These are phyloP conservation scores for Bassia scoparia DNA, from an alignment of 148 eudicot species.

Conservation along the genomic window DNA sequence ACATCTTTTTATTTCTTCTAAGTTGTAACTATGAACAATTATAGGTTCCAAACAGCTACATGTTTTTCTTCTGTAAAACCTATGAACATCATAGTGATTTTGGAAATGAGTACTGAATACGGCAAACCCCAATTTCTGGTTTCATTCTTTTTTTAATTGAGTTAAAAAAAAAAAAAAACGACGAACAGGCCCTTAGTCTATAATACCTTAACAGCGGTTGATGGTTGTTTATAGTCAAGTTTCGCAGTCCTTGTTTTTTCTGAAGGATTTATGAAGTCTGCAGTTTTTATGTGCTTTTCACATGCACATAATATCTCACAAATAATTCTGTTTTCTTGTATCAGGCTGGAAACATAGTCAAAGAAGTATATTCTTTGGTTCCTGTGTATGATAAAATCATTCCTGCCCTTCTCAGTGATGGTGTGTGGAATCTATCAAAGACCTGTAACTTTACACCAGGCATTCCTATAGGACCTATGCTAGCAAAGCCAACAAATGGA, in stretches of 20 bases:
- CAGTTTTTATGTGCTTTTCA: neutral
- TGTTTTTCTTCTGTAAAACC: neutral
- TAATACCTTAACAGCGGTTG: neutral
- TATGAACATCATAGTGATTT: too few species aligned
- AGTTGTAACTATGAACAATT: neutral
- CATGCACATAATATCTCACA: neutral
- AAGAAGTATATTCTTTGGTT: slow-evolving; percentile 88
- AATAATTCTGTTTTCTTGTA: slow-evolving; percentile 10
- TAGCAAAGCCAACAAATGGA: slow-evolving; percentile 91
- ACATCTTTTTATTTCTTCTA: neutral
- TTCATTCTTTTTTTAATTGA: too few species aligned
- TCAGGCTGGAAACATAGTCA: slow-evolving; percentile 85
- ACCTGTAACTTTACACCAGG: slow-evolving; percentile 78
- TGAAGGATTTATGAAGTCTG: neutral
- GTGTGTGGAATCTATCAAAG: slow-evolving; percentile 76
- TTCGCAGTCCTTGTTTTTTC: neutral
- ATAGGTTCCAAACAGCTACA: neutral
- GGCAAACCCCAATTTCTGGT: too few species aligned
- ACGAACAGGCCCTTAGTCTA: neutral
- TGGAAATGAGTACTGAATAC: too few species aligned
- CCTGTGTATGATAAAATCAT: slow-evolving; percentile 82
- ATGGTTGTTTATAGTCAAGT: neutral
- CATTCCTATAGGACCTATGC: slow-evolving; percentile 94
- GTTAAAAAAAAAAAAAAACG: too few species aligned
- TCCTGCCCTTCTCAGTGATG: slow-evolving; percentile 66